Base-by-base conservation (phyloP, 345 rosid genomes). In the Kandelia obovata region DNA sequence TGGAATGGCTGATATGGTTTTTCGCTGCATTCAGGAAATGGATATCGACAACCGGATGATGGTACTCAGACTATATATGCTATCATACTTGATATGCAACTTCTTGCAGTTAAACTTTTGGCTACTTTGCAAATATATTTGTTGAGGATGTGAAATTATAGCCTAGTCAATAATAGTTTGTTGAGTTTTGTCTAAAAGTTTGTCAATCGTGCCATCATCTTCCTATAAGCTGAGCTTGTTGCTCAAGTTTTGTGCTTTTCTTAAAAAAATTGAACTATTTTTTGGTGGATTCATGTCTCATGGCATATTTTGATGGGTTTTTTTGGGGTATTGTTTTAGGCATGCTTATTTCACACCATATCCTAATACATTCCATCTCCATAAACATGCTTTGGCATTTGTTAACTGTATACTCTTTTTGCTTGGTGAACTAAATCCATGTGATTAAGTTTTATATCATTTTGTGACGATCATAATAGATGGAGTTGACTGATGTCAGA, bases 1-100 rank as follows among this genome's bases (percentile, higher is more conserved):
- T 87, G 99, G 99, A 64, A 88, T 92, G 96, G 99, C 99, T 74
- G 97, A 95, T 72, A 95, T 92, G 99, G 99, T 89, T 72, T 95
- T 95, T 73, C 96, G 89, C 76, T 95, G 99, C 83, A 92, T 95
- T 76, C 97, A 92, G 84, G 99, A 95, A 88, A 92, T 95, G 99
- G 97, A 95, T 84, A 92, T 92, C 28, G 97, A 95, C 83, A 95
- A 92, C 75, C 86, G 99, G 31, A 92, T 95, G 97, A 88, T 78
- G 93, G 97, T 95, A 85, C 89, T 52, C 35, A 72, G 58, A 47
- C 23, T 56, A 55, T 55, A 26, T 91, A 34, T 96, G 91, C 84
- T 39, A 63, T 64, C 25, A 9, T 55, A 55, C 25, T 23, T 23
- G 58, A n/a, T 55, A 15, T 3, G 27, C 27, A 55, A 55, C 28